Percentiles rank a stretch among this genome's conserved stretches.
Evolutionary conservation across 352 stramenopile genomes (phyloP).

Genomic region (Thalassiosira exigua): DNA sequence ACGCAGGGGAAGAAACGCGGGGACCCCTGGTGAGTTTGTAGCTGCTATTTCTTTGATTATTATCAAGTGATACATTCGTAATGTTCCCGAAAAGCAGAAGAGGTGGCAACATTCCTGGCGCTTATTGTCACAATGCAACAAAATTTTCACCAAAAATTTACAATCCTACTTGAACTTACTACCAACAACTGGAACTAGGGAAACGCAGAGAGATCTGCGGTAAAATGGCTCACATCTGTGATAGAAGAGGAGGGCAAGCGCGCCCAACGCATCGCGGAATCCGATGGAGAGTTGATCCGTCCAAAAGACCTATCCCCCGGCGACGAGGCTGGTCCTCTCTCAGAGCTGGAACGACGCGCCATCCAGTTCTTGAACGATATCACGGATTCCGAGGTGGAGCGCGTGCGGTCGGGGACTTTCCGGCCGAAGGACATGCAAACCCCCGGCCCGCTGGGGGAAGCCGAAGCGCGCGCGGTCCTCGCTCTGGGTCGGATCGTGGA

Average conservation of each 20-base stretch:
- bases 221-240: slow-evolving; percentile 74
- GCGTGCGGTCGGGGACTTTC: slow-evolving; percentile 57
- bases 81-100: no score
- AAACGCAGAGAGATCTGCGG: slow-evolving; percentile 69
- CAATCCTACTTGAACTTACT: no score
- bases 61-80: no score
- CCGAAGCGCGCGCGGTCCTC: slow-evolving; percentile 61
- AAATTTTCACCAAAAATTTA: no score
- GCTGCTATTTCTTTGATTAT: no score
- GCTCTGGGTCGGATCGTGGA: slow-evolving; percentile 68
- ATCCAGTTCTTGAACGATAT: slow-evolving; percentile 74
- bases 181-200: no score
- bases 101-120: no score
- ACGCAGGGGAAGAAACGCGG: slow-evolving; percentile 68
- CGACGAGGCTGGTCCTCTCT: slow-evolving; percentile 70
- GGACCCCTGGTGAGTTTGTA: slow-evolving; percentile 67
- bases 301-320: slow-evolving; percentile 61
- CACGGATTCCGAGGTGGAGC: slow-evolving; percentile 66
- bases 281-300: slow-evolving; percentile 71
- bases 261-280: slow-evolving; percentile 73
- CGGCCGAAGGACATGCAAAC: slow-evolving; percentile 78
- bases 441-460: slow-evolving; percentile 69
- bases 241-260: slow-evolving; percentile 83
- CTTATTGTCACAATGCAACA: no score
- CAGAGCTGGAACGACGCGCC: slow-evolving; percentile 66